These are phyloP conservation scores for Cavenderia fasciculata DNA, from an alignment of 78 protist genomes.

Conservation along the genomic window DNA sequence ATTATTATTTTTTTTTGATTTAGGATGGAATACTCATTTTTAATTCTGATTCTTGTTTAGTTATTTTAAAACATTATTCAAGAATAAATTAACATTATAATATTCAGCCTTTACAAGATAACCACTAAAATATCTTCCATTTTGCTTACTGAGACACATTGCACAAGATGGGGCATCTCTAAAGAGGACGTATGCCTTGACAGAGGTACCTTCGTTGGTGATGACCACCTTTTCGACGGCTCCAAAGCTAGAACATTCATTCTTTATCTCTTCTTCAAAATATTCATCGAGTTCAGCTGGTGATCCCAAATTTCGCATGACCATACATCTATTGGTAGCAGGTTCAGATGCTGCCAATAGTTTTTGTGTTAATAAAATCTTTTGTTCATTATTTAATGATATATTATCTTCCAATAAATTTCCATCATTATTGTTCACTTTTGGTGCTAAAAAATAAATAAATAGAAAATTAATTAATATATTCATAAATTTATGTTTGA, in stretches of 20 bases:
- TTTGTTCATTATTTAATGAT: conserved; percentile 18
- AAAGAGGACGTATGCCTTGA: conserved; percentile 47
- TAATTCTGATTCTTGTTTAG: no score
- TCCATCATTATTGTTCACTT: neutral
- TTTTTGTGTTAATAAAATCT: conserved; percentile 37
- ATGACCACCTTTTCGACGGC: conserved; percentile 36
- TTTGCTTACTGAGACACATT: conserved; percentile 22
- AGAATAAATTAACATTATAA: conserved; percentile 41
- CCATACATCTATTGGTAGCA: conserved; percentile 20
- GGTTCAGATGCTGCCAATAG: conserved; percentile 3
- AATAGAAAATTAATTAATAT: neutral
- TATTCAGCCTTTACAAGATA: conserved; percentile 54
- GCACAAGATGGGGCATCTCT: conserved; percentile 27
- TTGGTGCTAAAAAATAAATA: neutral
- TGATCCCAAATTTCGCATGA: conserved; percentile 36
- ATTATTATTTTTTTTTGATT: no score
- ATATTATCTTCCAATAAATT: conserved; percentile 9
- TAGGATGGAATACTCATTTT: no score
- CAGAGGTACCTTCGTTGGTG: neutral
- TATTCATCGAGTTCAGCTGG: conserved; percentile 45
- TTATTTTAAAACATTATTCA: conserved; percentile 26
- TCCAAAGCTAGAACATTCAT: conserved; percentile 53
- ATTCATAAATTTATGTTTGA: neutral
- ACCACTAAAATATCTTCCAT: conserved; percentile 65
- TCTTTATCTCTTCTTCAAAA: conserved; percentile 56